Conservation (phyloP, 441 rosid genomes). For the Dalechampia spathulata region DNA sequence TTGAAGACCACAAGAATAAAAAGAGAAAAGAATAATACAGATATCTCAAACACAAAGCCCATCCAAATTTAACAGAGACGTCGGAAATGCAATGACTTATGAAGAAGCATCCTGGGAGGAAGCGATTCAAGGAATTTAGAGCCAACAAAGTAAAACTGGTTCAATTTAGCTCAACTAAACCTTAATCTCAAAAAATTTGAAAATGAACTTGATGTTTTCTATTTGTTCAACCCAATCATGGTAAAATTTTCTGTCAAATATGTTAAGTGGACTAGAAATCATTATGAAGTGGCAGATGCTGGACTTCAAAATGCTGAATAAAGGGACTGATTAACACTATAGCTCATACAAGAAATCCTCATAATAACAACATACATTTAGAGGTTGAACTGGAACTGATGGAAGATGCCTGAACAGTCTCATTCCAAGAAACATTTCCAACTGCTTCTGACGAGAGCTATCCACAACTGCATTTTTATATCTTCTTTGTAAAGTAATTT, state of each 20-base stretch:
- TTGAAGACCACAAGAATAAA: background rate
- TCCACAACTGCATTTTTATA: constrained; percentile 83
- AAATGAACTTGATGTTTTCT: background rate
- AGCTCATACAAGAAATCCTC: background rate
- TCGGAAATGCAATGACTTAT: background rate
- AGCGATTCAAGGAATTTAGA: background rate
- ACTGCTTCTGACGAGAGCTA: constrained; percentile 96
- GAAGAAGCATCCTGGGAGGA: background rate
- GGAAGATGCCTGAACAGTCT: constrained; percentile 98
- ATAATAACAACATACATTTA: constrained; percentile 48
- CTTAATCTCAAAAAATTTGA: background rate
- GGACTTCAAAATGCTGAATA: background rate
- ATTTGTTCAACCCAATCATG: too few species aligned
- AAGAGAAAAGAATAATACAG: background rate
- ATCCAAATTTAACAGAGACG: background rate
- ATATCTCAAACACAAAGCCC: background rate
- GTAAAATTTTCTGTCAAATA: too few species aligned
- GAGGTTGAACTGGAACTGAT: constrained; percentile 70
- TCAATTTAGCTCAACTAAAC: background rate
- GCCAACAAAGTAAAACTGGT: background rate
- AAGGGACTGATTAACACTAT: background rate
- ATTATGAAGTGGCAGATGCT: background rate
- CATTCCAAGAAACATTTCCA: constrained; percentile 94
- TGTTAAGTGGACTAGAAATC: too few species aligned
- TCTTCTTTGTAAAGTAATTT: constrained; percentile 89